Evolutionary conservation across 1,139 yeast genomes (phyloP).

Genomic region (Maudiozyma humilis): DNA sequence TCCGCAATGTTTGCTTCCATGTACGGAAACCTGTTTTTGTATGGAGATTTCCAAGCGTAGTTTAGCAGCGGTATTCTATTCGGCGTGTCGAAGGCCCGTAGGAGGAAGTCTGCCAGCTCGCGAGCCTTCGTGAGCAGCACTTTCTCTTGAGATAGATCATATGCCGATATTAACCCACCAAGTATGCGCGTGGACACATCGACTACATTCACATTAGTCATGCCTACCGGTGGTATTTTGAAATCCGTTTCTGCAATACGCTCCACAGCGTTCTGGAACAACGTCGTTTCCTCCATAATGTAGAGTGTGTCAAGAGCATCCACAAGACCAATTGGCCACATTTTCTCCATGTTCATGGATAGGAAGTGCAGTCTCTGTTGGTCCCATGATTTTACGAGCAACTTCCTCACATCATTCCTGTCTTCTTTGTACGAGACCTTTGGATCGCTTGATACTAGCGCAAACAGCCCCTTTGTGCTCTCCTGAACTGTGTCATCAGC

Average conservation of each 20-base stretch:
- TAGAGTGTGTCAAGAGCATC: constrained; percentile 64
- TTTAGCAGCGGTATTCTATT: constrained; percentile 61
- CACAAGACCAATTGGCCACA: constrained; percentile 36
- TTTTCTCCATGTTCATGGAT: constrained; percentile 7
- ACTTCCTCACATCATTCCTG: constrained; percentile 6
- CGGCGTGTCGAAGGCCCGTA: constrained; percentile 66
- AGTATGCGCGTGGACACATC: constrained; percentile 64
- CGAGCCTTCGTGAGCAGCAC: constrained; percentile 49
- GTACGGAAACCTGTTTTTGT: constrained; percentile 41
- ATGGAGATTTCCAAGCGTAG: constrained; percentile 47
- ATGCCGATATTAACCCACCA: constrained; percentile 67
- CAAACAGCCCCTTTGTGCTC: background rate
- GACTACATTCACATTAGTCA: constrained; percentile 49
- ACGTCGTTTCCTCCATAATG: constrained; percentile 51
- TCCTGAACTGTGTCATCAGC: background rate
- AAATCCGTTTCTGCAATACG: constrained; percentile 42
- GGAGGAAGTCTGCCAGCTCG: constrained; percentile 56
- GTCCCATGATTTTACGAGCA: constrained; percentile 18
- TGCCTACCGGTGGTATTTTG: constrained; percentile 10
- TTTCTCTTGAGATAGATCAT: constrained; percentile 52
- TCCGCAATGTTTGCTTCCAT: constrained; percentile 53
- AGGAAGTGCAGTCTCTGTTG: constrained; percentile 10
- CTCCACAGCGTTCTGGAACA: constrained; percentile 44
- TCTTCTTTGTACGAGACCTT: constrained; percentile 7
- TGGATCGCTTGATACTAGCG: background rate